Evolutionary conservation across 2,329 filamentous ascomycete genomes (phyloP).

Genomic region (Exserohilum rostratum): DNA sequence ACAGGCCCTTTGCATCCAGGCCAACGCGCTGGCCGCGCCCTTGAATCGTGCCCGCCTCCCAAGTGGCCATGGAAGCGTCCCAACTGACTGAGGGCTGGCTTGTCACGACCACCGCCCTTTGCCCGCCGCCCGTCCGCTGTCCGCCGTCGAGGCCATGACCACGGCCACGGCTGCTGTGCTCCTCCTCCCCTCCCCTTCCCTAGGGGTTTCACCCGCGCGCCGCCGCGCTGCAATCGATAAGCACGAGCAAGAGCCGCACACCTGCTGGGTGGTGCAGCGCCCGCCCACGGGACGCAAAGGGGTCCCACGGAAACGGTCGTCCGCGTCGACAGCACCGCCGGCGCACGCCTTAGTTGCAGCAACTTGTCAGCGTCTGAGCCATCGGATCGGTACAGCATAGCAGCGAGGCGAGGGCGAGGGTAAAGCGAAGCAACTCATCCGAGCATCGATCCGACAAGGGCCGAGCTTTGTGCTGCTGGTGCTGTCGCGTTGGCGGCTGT

Average conservation of each 20-base stretch:
- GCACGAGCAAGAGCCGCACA: conserved; percentile 18
- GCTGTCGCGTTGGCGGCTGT: conserved; percentile 25
- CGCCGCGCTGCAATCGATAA: conserved; percentile 29
- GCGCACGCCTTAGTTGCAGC: conserved; percentile 8
- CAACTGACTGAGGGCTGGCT: no score
- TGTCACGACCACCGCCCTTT: no score
- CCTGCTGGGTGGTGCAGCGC: not conserved
- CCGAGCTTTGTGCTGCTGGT: conserved; percentile 15
- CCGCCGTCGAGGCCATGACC: no score
- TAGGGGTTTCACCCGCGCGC: conserved; percentile 20
- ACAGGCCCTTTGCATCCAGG: conserved; percentile 20
- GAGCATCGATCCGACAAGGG: conserved; percentile 26
- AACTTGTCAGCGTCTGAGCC: conserved; percentile 17
- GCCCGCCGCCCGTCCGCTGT: not conserved
- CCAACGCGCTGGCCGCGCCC: conserved; percentile 23
- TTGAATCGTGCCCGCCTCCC: conserved; percentile 22
- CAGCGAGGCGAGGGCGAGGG: conserved; percentile 10
- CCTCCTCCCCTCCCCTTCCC: conserved; percentile 3
- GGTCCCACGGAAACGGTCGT: conserved; percentile 13
- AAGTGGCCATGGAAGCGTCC: not conserved
- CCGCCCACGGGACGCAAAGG: not conserved
- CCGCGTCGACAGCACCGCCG: conserved; percentile 1
- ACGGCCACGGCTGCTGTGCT: no score
- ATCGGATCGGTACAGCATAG: conserved; percentile 10
- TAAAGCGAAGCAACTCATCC: conserved; percentile 26